Percentiles rank a stretch among this genome's conserved stretches.
Conservation (phyloP, 1,139 yeast species). For the Groenewaldozyma sp. region DNA sequence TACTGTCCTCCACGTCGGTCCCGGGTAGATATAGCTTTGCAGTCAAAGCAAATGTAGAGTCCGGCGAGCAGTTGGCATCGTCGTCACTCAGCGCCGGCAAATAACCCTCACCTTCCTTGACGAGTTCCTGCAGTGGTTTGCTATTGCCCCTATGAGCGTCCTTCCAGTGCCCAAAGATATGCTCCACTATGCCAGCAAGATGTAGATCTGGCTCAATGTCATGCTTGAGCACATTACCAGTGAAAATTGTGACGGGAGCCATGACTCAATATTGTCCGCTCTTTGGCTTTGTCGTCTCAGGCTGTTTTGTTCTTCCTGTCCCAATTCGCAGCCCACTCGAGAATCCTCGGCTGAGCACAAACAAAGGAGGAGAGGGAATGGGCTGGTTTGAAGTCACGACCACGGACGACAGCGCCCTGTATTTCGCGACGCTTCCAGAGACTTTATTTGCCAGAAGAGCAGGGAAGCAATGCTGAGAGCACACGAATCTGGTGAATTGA, state of each 20-base stretch:
- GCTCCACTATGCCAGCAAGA: conserved; percentile 8
- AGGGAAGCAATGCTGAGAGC: no score
- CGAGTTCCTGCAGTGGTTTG: not conserved
- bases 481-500: no score
- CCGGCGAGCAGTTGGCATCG: not conserved
- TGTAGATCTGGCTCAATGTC: conserved; percentile 9
- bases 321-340: no score
- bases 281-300: no score
- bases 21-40: conserved; percentile 5
- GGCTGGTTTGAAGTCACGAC: no score
- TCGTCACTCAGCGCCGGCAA: not conserved
- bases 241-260: conserved; percentile 11
- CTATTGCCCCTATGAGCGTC: not conserved
- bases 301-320: no score
- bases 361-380: no score
- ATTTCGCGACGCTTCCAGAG: no score
- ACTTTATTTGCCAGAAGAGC: no score
- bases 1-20: not conserved
- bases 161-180: conserved; percentile 10
- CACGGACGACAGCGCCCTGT: no score
- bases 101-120: not conserved
- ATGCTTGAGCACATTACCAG: conserved; percentile 17
- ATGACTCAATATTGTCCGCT: no score
- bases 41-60: conserved; percentile 3
- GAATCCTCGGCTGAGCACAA: no score